Percentiles rank a stretch among this genome's conserved stretches.
Evolutionary conservation across 331 rosid genomes (phyloP).

Genomic region (Saraca asoca): DNA sequence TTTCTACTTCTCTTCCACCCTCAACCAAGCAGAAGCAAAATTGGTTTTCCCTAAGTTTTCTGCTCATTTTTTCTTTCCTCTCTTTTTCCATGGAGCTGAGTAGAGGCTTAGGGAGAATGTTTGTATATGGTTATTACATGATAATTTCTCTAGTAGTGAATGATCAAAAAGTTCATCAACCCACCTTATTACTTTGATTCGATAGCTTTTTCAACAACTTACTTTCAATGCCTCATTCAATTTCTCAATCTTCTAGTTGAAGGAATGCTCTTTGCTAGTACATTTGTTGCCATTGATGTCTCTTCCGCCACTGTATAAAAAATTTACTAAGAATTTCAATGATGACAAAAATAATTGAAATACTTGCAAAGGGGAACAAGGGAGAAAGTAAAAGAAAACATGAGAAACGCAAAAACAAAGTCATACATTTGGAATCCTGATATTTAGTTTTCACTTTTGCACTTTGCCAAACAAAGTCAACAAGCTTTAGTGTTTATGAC

Average conservation of each 20-base stretch:
- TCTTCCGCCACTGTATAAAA: conserved; percentile 63
- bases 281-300: conserved; percentile 73
- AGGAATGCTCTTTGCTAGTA: conserved; percentile 58
- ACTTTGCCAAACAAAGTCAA: background rate
- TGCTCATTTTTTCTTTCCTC: no score
- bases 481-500: background rate
- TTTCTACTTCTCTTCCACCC: no score
- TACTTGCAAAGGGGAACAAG: background rate
- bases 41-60: no score
- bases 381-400: background rate
- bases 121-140: background rate
- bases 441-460: background rate
- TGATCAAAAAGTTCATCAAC: background rate
- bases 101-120: no score
- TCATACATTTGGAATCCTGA: background rate
- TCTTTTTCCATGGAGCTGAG: no score
- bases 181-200: conserved; percentile 86
- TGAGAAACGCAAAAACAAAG: background rate
- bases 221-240: conserved; percentile 61
- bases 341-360: background rate
- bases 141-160: background rate
- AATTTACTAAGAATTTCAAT: background rate
- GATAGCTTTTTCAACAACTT: conserved; percentile 74
- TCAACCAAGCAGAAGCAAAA: no score
- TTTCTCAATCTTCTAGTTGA: conserved; percentile 68